Evolutionary conservation across 495 filamentous ascomycete species (phyloP).

Genomic region (Hypomontagnella submonticulosa): DNA sequence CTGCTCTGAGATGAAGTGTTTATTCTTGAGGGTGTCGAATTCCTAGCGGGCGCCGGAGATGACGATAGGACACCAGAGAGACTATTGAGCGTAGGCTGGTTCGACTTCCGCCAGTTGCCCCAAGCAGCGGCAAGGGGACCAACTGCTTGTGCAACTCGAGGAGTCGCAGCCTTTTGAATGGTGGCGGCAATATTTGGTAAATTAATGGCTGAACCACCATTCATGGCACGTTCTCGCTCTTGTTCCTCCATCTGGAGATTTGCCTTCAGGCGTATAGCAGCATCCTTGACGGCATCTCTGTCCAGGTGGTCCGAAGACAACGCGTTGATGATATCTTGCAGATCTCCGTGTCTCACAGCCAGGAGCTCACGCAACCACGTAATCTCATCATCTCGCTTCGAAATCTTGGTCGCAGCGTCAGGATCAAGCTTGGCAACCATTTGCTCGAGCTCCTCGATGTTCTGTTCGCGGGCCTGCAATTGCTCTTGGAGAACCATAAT

Average conservation of each 20-base stretch:
- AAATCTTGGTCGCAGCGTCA: conserved; percentile 81
- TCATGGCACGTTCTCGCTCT: conserved; percentile 78
- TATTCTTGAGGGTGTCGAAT: conserved; percentile 72
- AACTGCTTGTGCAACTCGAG: conserved; percentile 82
- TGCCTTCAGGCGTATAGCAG: conserved; percentile 89
- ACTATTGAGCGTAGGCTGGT: conserved; percentile 63
- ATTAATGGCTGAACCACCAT: conserved; percentile 65
- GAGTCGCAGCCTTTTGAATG: conserved; percentile 70
- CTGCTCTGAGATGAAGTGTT: conserved; percentile 56
- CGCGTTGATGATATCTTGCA: conserved; percentile 88
- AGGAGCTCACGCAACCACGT: conserved; percentile 94
- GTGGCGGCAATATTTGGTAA: conserved; percentile 65
- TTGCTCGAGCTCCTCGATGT: conserved; percentile 86
- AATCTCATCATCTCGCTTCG: conserved; percentile 92
- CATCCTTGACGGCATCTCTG: conserved; percentile 80
- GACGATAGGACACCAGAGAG: conserved; percentile 53
- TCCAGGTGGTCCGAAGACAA: conserved; percentile 80
- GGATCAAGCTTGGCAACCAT: conserved; percentile 72
- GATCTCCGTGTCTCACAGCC: conserved; percentile 86
- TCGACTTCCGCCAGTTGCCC: conserved; percentile 79
- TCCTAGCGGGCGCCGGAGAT: conserved; percentile 53
- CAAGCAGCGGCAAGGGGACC: conserved; percentile 80
- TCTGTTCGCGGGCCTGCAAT: conserved; percentile 88
- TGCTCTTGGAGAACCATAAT: conserved; percentile 97
- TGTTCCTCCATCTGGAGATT: conserved; percentile 98